Evolutionary conservation across 2,329 filamentous ascomycete species (phyloP).

Genomic region (Alternaria alternata): DNA sequence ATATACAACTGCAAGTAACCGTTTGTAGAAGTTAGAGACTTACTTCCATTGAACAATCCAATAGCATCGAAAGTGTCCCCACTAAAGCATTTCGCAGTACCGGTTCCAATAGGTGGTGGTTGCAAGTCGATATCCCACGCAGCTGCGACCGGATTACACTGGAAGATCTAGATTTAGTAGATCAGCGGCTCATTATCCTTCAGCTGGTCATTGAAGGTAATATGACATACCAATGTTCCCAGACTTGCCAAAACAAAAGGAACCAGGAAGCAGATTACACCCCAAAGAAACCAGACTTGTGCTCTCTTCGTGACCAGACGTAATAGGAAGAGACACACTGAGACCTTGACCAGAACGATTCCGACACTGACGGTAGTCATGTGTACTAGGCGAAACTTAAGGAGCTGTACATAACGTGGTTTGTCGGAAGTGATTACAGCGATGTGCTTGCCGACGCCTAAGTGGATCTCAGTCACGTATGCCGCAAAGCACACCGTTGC

Average conservation of each 20-base stretch:
- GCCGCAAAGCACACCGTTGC: slow-evolving; percentile 45
- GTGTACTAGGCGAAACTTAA: slow-evolving; percentile 55
- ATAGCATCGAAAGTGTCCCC: slow-evolving; percentile 53
- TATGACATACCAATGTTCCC: slow-evolving; percentile 47
- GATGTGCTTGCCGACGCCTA: slow-evolving; percentile 52
- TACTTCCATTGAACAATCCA: slow-evolving; percentile 58
- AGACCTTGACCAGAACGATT: slow-evolving; percentile 58
- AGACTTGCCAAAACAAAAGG: slow-evolving; percentile 54
- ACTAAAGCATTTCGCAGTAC: slow-evolving; percentile 55
- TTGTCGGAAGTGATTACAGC: slow-evolving; percentile 44
- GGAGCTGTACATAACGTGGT: slow-evolving; percentile 46
- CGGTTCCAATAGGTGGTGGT: slow-evolving; percentile 38
- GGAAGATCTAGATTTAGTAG: slow-evolving; percentile 46
- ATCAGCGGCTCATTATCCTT: neutral
- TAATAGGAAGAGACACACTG: slow-evolving; percentile 57
- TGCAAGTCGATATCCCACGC: slow-evolving; percentile 54
- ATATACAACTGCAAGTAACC: neutral
- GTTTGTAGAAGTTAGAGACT: slow-evolving; percentile 9
- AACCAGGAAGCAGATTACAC: slow-evolving; percentile 55
- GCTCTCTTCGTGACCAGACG: slow-evolving; percentile 49
- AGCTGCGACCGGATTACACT: slow-evolving; percentile 57
- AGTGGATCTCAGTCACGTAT: slow-evolving; percentile 53
- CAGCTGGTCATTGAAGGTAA: neutral
- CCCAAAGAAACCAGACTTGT: slow-evolving; percentile 53
- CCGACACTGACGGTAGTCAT: slow-evolving; percentile 58